Evolutionary conservation across 2,329 filamentous ascomycete species (phyloP).

Genomic region (Tolypocladium cylindrosporum): DNA sequence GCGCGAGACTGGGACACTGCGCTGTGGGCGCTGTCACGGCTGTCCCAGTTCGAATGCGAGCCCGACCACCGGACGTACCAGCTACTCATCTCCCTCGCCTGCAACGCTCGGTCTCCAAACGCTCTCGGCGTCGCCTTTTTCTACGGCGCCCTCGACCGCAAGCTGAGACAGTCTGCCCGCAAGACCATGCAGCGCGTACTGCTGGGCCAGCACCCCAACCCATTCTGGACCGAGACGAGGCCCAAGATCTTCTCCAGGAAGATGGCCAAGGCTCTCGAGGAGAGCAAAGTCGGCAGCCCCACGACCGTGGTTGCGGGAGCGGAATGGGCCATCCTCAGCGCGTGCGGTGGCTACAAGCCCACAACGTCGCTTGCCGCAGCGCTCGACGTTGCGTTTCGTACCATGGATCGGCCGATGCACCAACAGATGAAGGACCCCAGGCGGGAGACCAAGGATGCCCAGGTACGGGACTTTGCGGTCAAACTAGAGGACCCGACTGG

Average conservation of each 20-base stretch:
- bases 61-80: conserved; percentile 24
- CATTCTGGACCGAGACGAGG: conserved; percentile 16
- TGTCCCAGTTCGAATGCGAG: conserved; percentile 10
- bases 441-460: neutral
- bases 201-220: conserved; percentile 10
- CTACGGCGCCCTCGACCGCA: conserved; percentile 20
- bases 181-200: conserved; percentile 14
- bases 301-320: conserved; percentile 12
- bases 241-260: conserved; percentile 17
- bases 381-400: conserved; percentile 15
- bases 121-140: conserved; percentile 21
- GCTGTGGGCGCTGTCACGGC: conserved; percentile 18
- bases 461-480: conserved; percentile 4
- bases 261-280: conserved; percentile 11
- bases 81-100: conserved; percentile 26
- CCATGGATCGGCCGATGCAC: conserved; percentile 16
- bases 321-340: conserved; percentile 19
- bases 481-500: conserved; percentile 1
- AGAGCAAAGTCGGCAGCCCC: conserved; percentile 7
- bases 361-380: conserved; percentile 14
- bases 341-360: conserved; percentile 17
- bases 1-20: conserved; percentile 19
- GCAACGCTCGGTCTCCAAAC: conserved; percentile 17
- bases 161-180: conserved; percentile 15
- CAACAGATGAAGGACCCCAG: conserved; percentile 6